phyloP scores from a whole-genome alignment of 768 basidiomycete genomes.

The Coprinellus aureogranulatus region DNA sequence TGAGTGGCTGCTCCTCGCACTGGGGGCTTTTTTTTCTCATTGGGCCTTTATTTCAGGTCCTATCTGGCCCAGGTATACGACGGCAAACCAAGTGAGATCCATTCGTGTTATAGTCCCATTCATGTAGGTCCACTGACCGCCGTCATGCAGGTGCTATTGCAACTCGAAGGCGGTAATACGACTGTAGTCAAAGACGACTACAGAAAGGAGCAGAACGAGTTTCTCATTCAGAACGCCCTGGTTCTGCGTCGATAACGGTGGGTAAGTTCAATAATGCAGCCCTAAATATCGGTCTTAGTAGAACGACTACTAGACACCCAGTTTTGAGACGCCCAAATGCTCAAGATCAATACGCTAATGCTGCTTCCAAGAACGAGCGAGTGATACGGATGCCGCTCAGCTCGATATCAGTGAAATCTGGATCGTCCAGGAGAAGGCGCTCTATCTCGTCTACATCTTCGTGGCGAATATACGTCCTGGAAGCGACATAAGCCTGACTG shows the following conservation, averaged over 20 bases:
- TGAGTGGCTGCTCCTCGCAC: constrained; percentile 14
- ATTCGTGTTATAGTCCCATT: no score
- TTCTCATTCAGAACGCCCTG: constrained; percentile 31
- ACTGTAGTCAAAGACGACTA: constrained; percentile 36
- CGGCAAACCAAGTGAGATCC: constrained; percentile 19
- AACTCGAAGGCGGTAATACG: constrained; percentile 34
- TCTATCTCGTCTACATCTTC: constrained; percentile 16
- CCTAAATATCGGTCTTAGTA: no score
- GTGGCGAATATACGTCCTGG: constrained; percentile 14
- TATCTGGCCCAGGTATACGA: constrained; percentile 30
- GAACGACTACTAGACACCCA: no score
- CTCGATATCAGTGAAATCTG: constrained; percentile 13
- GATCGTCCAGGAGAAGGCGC: constrained; percentile 8
- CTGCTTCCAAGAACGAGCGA: constrained; percentile 14
- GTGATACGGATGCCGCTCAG: constrained; percentile 13
- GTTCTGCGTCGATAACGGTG: constrained; percentile 12
- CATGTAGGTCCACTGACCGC: neutral
- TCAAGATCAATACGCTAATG: constrained; percentile 1
- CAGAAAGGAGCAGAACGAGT: constrained; percentile 34
- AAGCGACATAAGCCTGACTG: no score
- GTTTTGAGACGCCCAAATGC: no score
- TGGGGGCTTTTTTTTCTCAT: neutral
- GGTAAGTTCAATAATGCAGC: no score
- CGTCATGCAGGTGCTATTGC: constrained; percentile 9
- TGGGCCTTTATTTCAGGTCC: constrained; percentile 21